These are phyloP conservation scores for Aspergillus cristatus DNA, from an alignment of 495 filamentous ascomycete genomes.

Conservation along the genomic window DNA sequence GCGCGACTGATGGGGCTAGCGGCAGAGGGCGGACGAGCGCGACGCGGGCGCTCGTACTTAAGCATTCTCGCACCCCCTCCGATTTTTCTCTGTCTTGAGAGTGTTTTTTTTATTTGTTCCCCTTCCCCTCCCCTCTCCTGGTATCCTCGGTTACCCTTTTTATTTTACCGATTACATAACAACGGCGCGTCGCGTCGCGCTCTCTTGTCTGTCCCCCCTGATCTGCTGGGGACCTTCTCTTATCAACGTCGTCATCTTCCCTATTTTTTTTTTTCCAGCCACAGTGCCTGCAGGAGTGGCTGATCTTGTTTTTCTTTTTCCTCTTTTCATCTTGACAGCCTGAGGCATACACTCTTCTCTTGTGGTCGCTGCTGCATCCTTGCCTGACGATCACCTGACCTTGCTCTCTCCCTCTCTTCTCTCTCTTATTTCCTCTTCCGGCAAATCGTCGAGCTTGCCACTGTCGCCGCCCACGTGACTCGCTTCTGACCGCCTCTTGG, in stretches of 20 bases:
- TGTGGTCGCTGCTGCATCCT: conserved; percentile 6
- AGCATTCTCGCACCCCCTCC: conserved; percentile 42
- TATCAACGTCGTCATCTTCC: too few species aligned
- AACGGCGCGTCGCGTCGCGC: conserved; percentile 23
- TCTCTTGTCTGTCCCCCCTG: conserved; percentile 6
- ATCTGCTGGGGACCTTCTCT: conserved; percentile 4
- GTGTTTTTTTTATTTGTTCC: conserved; percentile 31
- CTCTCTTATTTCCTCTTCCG: conserved; percentile 6
- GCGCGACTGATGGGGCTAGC: conserved; percentile 33
- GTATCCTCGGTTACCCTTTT: conserved; percentile 12
- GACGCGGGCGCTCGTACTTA: conserved; percentile 41
- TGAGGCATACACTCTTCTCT: conserved; percentile 13
- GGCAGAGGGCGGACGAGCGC: conserved; percentile 26
- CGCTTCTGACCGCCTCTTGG: conserved; percentile 29
- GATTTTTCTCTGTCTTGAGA: conserved; percentile 36
- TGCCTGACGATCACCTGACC: conserved; percentile 8
- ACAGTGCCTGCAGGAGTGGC: conserved; percentile 6
- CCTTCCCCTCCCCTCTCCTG: conserved; percentile 11
- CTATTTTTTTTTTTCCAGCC: too few species aligned
- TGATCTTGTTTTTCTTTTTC: conserved; percentile 7
- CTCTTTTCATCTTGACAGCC: conserved; percentile 4
- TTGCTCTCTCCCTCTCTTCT: conserved; percentile 6
- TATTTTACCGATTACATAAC: conserved; percentile 3
- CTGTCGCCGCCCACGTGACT: conserved; percentile 33
- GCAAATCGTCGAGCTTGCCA: conserved; percentile 13